These are phyloP conservation scores for Heterobasidion annosum DNA, from an alignment of 1,284 basidiomycete genomes.

Conservation along the genomic window DNA sequence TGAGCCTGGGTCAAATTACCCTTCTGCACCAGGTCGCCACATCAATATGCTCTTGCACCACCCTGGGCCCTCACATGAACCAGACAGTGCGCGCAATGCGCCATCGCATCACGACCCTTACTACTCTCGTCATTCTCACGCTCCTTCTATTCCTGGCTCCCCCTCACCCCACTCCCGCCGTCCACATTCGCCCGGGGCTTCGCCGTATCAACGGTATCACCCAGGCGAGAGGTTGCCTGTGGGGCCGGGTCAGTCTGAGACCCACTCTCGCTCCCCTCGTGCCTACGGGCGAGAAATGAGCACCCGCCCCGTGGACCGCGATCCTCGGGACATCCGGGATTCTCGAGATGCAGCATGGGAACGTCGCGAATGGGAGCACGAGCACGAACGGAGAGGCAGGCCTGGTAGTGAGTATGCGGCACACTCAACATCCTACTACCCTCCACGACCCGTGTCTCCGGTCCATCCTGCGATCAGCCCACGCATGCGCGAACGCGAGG, in stretches of 20 bases:
- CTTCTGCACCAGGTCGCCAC: constrained; percentile 34
- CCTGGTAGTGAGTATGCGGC: constrained; percentile 36
- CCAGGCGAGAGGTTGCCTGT: constrained; percentile 35
- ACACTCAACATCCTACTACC: constrained; percentile 23
- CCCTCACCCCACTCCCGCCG: constrained; percentile 37
- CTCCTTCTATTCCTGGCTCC: constrained; percentile 40
- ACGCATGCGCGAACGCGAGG: constrained; percentile 24
- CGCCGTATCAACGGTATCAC: constrained; percentile 35
- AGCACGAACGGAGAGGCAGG: constrained; percentile 29
- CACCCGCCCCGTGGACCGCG: neutral
- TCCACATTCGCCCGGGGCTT: constrained; percentile 35
- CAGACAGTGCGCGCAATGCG: neutral
- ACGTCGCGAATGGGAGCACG: constrained; percentile 41
- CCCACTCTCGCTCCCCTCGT: constrained; percentile 46
- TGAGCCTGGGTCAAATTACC: constrained; percentile 36
- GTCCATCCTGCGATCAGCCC: constrained; percentile 22
- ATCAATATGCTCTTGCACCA: constrained; percentile 56
- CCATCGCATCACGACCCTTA: constrained; percentile 37
- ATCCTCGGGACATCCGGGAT: constrained; percentile 21
- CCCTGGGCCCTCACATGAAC: constrained; percentile 28
- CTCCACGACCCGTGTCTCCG: constrained; percentile 15
- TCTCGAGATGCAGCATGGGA: constrained; percentile 49
- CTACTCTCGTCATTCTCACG: constrained; percentile 36
- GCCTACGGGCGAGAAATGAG: constrained; percentile 38
- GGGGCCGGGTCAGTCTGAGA: constrained; percentile 38